These are phyloP conservation scores for Stipa capillata DNA, from an alignment of 176 grass and related monocot genomes.

Conservation along the genomic window DNA sequence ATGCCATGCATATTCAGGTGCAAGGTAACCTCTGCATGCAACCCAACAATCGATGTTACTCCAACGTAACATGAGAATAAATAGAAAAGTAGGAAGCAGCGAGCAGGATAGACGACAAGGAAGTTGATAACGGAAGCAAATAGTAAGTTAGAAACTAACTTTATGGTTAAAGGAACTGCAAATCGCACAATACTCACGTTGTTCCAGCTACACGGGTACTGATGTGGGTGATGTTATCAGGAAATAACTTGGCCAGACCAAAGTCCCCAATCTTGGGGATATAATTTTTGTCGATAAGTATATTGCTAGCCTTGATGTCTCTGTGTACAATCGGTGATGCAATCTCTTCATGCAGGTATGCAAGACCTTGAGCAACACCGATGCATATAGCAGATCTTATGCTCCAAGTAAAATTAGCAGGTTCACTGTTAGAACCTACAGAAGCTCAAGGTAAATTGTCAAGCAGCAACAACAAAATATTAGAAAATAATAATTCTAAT, in stretches of 20 bases:
- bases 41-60: neutral
- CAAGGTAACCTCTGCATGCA: conserved; percentile 83
- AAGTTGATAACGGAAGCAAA: neutral
- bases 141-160: neutral
- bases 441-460: neutral
- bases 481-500: neutral
- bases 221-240: conserved; percentile 93
- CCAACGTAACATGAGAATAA: neutral
- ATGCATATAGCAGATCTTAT: conserved; percentile 68
- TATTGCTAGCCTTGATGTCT: conserved; percentile 97
- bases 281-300: conserved; percentile 68
- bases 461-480: neutral
- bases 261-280: conserved; percentile 90
- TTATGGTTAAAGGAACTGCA: neutral
- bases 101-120: neutral
- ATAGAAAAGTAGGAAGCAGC: neutral
- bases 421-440: conserved; percentile 62
- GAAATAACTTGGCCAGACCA: conserved; percentile 90
- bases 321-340: conserved; percentile 73
- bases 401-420: conserved; percentile 64
- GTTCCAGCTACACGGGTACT: conserved; percentile 94
- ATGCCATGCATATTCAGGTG: conserved; percentile 94
- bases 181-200: conserved; percentile 47
- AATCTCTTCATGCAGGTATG: conserved; percentile 79
- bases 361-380: conserved; percentile 60